Conservation (phyloP, 495 filamentous ascomycete genomes). For the Tricharina praecox region DNA sequence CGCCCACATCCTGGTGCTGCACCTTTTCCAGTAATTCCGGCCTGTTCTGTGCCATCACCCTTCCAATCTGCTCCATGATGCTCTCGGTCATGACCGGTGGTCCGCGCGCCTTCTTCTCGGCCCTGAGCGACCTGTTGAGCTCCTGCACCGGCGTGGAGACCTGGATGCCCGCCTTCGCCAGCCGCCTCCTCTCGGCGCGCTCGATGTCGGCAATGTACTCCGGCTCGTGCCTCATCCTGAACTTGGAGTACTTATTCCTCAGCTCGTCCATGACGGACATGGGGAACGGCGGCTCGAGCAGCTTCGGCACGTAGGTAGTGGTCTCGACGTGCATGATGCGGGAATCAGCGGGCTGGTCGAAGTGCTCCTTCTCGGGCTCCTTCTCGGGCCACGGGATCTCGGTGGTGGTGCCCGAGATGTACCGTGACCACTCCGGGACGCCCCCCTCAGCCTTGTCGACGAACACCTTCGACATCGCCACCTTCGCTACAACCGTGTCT, state of each 20-base stretch:
- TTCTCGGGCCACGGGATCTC: slow-evolving; percentile 57
- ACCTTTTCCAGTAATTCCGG: slow-evolving; percentile 26
- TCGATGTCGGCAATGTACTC: slow-evolving; percentile 46
- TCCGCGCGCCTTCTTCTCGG: slow-evolving; percentile 30
- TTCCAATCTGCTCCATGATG: slow-evolving; percentile 48
- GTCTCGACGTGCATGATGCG: slow-evolving; percentile 57
- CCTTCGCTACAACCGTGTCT: slow-evolving; percentile 59
- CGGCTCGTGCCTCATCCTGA: slow-evolving; percentile 62
- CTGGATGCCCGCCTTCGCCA: slow-evolving; percentile 29
- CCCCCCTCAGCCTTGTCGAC: slow-evolving; percentile 33
- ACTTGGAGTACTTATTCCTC: slow-evolving; percentile 65
- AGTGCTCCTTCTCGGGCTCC: slow-evolving; percentile 30
- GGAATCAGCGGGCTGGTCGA: slow-evolving; percentile 51
- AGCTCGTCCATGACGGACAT: slow-evolving; percentile 66
- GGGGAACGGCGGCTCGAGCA: slow-evolving; percentile 66
- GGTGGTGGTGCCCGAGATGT: slow-evolving; percentile 44
- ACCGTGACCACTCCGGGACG: slow-evolving; percentile 32
- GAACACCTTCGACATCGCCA: slow-evolving; percentile 33
- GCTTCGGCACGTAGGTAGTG: slow-evolving; percentile 54
- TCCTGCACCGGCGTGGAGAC: slow-evolving; percentile 33
- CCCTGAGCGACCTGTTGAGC: slow-evolving; percentile 28
- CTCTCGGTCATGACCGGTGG: slow-evolving; percentile 38
- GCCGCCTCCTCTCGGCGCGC: slow-evolving; percentile 42
- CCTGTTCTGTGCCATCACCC: slow-evolving; percentile 44
- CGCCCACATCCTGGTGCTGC: slow-evolving; percentile 2